These are phyloP conservation scores for Solanum lycopersicoides DNA, from an alignment of 257 asterid species.

Conservation along the genomic window DNA sequence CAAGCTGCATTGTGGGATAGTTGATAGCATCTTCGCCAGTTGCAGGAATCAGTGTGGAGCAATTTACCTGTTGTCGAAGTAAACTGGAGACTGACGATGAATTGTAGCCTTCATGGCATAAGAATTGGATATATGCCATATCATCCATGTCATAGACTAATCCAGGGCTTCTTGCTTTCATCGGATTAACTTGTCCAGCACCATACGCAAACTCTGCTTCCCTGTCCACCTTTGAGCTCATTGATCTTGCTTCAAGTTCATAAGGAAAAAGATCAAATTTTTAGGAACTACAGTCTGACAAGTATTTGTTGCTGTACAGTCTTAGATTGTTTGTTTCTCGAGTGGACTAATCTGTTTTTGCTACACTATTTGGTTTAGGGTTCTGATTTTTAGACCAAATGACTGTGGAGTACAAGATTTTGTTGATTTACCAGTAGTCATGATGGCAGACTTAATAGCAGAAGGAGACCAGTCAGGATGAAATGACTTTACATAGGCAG, in stretches of 20 bases:
- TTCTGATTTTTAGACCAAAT: not conserved
- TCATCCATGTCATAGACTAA: slow-evolving; percentile 70
- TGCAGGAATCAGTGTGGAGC: slow-evolving; percentile 58
- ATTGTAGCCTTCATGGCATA: slow-evolving; percentile 67
- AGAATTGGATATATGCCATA: slow-evolving; percentile 61
- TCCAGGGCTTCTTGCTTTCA: slow-evolving; percentile 68
- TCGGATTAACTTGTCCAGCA: slow-evolving; percentile 71
- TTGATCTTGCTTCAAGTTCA: slow-evolving; percentile 38
- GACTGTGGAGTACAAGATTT: not conserved
- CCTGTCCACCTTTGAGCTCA: slow-evolving; percentile 52
- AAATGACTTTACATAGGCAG: slow-evolving; percentile 84
- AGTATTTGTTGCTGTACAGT: not conserved
- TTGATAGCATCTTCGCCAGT: slow-evolving; percentile 64
- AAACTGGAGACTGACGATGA: slow-evolving; percentile 44
- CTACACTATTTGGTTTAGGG: not conserved
- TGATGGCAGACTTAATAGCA: slow-evolving; percentile 77
- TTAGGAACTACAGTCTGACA: not conserved
- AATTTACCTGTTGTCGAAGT: slow-evolving; percentile 33
- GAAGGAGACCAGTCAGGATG: slow-evolving; percentile 85
- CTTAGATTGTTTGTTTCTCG: not conserved
- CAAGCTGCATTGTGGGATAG: slow-evolving; percentile 87
- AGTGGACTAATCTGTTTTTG: not conserved
- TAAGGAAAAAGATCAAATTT: not conserved
- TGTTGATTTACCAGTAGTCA: slow-evolving; percentile 58
- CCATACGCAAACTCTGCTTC: slow-evolving; percentile 84